Conservation (phyloP, 805 yeast genomes). For the Lachancea quebecensis region DNA sequence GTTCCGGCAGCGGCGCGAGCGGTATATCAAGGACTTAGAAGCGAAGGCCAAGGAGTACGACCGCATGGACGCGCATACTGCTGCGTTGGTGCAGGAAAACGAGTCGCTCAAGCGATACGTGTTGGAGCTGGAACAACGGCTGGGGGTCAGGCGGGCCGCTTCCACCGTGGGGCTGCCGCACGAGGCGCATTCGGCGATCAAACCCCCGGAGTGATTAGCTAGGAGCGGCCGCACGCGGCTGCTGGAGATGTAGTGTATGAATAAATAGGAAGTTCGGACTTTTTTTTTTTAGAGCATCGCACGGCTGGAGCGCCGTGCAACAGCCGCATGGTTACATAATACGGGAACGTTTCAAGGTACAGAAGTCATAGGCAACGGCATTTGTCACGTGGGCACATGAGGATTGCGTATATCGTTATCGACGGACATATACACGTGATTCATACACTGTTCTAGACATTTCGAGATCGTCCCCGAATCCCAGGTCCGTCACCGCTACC, state of each 20-base stretch:
- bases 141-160: constrained; percentile 5
- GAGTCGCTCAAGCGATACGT: constrained; percentile 8
- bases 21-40: constrained; percentile 75
- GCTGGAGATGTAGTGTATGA: no score
- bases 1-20: constrained; percentile 77
- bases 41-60: constrained; percentile 56
- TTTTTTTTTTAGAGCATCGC: no score
- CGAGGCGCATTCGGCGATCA: not conserved
- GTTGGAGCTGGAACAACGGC: constrained; percentile 9
- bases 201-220: not conserved
- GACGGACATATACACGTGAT: no score
- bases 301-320: no score
- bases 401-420: no score
- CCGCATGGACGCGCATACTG: constrained; percentile 56
- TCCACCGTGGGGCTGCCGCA: not conserved
- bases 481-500: not conserved
- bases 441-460: not conserved
- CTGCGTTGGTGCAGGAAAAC: constrained; percentile 63
- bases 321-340: no score
- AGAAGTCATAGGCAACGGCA: no score
- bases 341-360: no score
- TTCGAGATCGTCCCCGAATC: not conserved
- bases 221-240: no score
- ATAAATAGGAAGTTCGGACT: no score
- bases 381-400: no score